Percentiles rank a stretch among this genome's conserved stretches.
phyloP scores from a whole-genome alignment of 139 green algal genomes.

The Auxenochlorella pyrenoidosa region DNA sequence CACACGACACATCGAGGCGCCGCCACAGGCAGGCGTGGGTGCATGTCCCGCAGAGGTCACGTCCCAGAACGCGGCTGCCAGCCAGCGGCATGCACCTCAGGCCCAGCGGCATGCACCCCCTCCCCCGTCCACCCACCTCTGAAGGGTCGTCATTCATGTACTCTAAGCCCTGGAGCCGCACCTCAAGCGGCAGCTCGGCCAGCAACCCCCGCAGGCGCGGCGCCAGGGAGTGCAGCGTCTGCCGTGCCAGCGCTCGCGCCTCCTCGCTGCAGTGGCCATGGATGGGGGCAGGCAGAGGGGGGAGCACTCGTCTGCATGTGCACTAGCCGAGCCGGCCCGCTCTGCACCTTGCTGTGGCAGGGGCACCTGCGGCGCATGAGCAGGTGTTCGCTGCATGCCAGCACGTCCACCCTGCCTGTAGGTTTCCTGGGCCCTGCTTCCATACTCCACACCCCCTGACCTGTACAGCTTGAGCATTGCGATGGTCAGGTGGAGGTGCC shows the following conservation, averaged over 20 bases:
- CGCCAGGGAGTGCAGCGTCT: slow-evolving; percentile 32
- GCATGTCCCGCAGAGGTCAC: too few relatives aligned
- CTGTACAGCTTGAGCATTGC: slow-evolving; percentile 75
- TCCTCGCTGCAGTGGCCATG: slow-evolving; percentile 32
- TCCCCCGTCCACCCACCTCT: not conserved
- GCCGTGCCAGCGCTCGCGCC: slow-evolving; percentile 39
- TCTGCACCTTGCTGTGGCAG: too few relatives aligned
- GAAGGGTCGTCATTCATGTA: slow-evolving; percentile 66
- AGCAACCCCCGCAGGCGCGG: slow-evolving; percentile 44
- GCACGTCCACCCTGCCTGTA: too few relatives aligned
- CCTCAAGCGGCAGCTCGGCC: slow-evolving; percentile 30
- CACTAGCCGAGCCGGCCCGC: not conserved
- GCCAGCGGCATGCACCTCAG: too few relatives aligned
- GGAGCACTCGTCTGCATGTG: not conserved
- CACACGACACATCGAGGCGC: too few relatives aligned
- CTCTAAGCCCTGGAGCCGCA: slow-evolving; percentile 52
- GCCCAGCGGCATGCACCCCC: too few relatives aligned
- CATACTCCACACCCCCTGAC: too few relatives aligned
- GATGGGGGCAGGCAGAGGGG: not conserved
- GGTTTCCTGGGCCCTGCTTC: too few relatives aligned
- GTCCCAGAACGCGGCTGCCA: too few relatives aligned
- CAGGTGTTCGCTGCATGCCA: too few relatives aligned
- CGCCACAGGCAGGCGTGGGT: too few relatives aligned
- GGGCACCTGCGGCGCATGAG: too few relatives aligned
- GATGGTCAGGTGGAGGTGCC: slow-evolving; percentile 67